Percentiles rank a stretch among this genome's conserved stretches.
phyloP scores from a whole-genome alignment of 2,329 filamentous ascomycete genomes.

The Colletotrichum musae region DNA sequence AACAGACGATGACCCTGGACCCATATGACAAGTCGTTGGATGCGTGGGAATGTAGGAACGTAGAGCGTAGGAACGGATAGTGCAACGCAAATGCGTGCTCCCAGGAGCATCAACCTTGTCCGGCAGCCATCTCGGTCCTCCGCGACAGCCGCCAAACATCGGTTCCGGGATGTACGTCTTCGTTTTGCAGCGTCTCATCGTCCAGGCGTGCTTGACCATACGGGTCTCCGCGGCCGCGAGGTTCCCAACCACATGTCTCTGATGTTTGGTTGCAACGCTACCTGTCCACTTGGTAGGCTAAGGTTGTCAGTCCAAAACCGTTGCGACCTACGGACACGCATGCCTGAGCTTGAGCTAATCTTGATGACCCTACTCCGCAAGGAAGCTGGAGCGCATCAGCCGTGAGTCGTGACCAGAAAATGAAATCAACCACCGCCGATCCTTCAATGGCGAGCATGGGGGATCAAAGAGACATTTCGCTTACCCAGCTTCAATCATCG shows the following conservation, averaged over 20 bases:
- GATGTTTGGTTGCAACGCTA: conserved; percentile 13
- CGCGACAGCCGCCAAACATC: not conserved
- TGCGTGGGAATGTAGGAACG: not conserved
- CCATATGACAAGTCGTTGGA: not conserved
- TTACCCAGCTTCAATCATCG: not conserved
- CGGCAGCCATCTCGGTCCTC: too few relatives aligned
- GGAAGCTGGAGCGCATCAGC: not conserved
- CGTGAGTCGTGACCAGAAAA: conserved; percentile 1
- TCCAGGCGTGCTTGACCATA: not conserved
- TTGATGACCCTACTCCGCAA: not conserved
- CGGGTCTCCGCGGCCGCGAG: not conserved
- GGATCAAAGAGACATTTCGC: too few relatives aligned
- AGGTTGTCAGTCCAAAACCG: conserved; percentile 17
- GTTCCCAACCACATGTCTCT: not conserved
- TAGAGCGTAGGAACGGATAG: not conserved
- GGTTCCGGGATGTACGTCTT: not conserved
- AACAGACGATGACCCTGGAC: conserved; percentile 18
- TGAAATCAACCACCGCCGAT: not conserved
- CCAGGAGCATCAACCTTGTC: not conserved
- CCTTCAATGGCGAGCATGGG: not conserved
- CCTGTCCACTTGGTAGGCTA: conserved; percentile 4
- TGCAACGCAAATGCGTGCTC: too few relatives aligned
- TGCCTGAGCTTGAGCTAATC: not conserved
- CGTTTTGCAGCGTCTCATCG: not conserved
- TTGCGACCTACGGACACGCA: not conserved